These are phyloP conservation scores for Colletotrichum scovillei DNA, from an alignment of 2,329 filamentous ascomycete genomes.

Conservation along the genomic window DNA sequence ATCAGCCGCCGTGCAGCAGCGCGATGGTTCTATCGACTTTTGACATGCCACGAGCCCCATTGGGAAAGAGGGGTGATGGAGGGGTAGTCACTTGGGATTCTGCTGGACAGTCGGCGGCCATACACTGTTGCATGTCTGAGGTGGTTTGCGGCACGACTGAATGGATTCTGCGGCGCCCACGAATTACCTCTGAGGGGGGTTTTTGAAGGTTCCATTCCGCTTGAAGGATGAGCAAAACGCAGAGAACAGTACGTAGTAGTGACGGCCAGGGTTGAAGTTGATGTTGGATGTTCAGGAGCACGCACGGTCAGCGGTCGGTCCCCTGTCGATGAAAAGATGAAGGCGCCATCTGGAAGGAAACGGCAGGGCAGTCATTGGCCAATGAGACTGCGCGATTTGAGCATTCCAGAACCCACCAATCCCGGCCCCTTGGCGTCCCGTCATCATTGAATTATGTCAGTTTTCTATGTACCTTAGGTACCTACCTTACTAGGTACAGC, in stretches of 20 bases:
- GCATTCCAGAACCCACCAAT: neutral
- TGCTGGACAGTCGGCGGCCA: neutral
- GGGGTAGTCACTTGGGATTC: neutral
- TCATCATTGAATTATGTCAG: neutral
- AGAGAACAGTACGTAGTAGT: too few species aligned
- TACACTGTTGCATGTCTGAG: neutral
- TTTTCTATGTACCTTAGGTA: neutral
- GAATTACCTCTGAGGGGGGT: too few species aligned
- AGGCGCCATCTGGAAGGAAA: neutral
- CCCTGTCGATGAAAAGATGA: neutral
- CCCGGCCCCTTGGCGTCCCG: slow-evolving; percentile 10
- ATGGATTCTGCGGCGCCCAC: neutral
- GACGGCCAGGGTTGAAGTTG: neutral
- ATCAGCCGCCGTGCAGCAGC: neutral
- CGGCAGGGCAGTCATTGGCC: neutral
- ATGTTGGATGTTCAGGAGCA: neutral
- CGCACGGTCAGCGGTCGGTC: neutral
- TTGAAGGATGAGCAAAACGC: too few species aligned
- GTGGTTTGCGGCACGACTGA: neutral
- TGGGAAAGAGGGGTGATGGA: neutral
- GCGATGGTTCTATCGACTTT: neutral
- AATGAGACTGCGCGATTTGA: neutral
- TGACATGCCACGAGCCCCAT: neutral
- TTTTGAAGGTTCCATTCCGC: too few species aligned
- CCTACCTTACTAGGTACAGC: too few species aligned